phyloP scores from a whole-genome alignment of 164 flowering plant species.

The Annona squamosa region DNA sequence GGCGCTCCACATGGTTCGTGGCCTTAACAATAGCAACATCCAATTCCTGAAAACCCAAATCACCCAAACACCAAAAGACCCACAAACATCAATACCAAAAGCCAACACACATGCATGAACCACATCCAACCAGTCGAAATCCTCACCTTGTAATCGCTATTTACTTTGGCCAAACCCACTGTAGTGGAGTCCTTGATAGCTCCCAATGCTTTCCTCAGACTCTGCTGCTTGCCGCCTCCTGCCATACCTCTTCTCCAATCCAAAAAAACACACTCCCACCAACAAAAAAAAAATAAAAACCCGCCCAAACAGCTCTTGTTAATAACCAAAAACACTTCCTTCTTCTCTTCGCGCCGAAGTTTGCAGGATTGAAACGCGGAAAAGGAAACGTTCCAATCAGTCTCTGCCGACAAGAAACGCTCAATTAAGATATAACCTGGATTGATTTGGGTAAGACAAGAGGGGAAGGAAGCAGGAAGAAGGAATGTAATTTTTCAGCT shows the following conservation, averaged over 20 bases:
- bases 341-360: too few relatives aligned
- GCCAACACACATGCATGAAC: background rate
- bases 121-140: background rate
- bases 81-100: background rate
- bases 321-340: too few relatives aligned
- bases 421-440: too few relatives aligned
- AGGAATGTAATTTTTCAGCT: too few relatives aligned
- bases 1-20: conserved; percentile 49
- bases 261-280: conserved; percentile 2
- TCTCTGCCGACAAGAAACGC: too few relatives aligned
- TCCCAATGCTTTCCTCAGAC: conserved; percentile 85
- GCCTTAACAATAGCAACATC: conserved; percentile 61
- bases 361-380: too few relatives aligned
- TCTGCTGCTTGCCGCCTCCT: conserved; percentile 71
- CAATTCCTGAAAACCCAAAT: conserved; percentile 28
- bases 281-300: too few relatives aligned
- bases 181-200: conserved; percentile 94
- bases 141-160: conserved; percentile 89
- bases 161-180: conserved; percentile 91
- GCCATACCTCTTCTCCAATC: conserved; percentile 55
- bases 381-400: too few relatives aligned
- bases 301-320: too few relatives aligned
- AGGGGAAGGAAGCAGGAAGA: too few relatives aligned
- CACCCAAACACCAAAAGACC: background rate
- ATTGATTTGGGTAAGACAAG: too few relatives aligned